Evolutionary conservation across 768 basidiomycete genomes (phyloP).

Genomic region (Lactarius hengduanensis): DNA sequence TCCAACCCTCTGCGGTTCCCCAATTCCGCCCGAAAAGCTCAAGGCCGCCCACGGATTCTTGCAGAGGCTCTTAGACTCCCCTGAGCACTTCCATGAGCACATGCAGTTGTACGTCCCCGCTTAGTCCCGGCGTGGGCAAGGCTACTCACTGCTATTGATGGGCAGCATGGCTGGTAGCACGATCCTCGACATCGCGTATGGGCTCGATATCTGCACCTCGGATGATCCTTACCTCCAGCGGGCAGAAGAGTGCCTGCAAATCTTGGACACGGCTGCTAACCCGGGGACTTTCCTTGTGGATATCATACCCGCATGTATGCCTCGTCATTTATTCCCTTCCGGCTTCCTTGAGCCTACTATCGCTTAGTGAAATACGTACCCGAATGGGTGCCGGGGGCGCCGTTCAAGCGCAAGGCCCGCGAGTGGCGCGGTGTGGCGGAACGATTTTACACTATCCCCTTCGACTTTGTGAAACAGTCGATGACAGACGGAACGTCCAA

Average conservation of each 20-base stretch:
- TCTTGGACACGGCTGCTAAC: slow-evolving; percentile 24
- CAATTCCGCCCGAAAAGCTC: slow-evolving; percentile 36
- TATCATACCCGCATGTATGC: slow-evolving; percentile 31
- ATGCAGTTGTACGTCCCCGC: slow-evolving; percentile 37
- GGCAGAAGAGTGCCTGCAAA: slow-evolving; percentile 26
- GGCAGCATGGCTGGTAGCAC: slow-evolving; percentile 27
- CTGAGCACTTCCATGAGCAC: slow-evolving; percentile 37
- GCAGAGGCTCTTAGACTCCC: slow-evolving; percentile 36
- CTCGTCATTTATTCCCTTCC: neutral
- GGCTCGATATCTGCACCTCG: slow-evolving; percentile 24
- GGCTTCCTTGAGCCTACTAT: neutral
- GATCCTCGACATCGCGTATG: slow-evolving; percentile 27
- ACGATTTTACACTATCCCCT: slow-evolving; percentile 26
- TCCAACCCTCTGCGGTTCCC: slow-evolving; percentile 28
- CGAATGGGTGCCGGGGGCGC: slow-evolving; percentile 32
- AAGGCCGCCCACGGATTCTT: slow-evolving; percentile 37
- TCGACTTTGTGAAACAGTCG: slow-evolving; percentile 28
- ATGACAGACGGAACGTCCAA: slow-evolving; percentile 23
- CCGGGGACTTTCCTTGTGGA: slow-evolving; percentile 34
- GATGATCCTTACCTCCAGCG: slow-evolving; percentile 28
- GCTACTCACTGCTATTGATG: neutral
- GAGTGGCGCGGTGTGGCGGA: slow-evolving; percentile 29
- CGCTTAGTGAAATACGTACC: slow-evolving; percentile 31
- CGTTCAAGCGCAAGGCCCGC: slow-evolving; percentile 29
- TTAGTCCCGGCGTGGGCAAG: neutral